phyloP scores from a whole-genome alignment of 1,139 yeast species.

The Saccharomyces hybrid region DNA sequence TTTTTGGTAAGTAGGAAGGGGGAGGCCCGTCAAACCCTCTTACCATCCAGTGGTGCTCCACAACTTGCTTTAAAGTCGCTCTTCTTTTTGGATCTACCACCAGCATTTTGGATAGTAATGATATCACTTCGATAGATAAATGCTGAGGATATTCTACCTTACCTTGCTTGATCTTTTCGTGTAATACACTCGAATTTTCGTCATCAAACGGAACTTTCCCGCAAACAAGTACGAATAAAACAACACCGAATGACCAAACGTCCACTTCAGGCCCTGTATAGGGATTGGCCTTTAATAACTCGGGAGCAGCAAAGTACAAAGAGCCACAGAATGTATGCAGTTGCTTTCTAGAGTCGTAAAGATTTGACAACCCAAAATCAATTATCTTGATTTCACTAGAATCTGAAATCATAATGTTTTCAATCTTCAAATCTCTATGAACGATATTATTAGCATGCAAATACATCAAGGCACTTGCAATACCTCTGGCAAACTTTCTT shows the following conservation, averaged over 20 bases:
- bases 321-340: constrained; percentile 95
- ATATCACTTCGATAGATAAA: constrained; percentile 70
- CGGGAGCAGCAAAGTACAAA: constrained; percentile 96
- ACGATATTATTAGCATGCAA: constrained; percentile 90
- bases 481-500: constrained; percentile 88
- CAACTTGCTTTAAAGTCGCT: constrained; percentile 69
- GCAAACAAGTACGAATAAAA: constrained; percentile 83
- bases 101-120: constrained; percentile 78
- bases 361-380: constrained; percentile 88
- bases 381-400: constrained; percentile 90
- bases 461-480: constrained; percentile 86
- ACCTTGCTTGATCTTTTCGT: constrained; percentile 88
- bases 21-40: constrained; percentile 76
- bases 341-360: constrained; percentile 62
- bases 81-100: constrained; percentile 81
- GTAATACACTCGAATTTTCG: constrained; percentile 82
- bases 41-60: constrained; percentile 89
- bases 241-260: constrained; percentile 97
- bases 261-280: constrained; percentile 96
- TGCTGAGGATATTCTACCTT: constrained; percentile 81
- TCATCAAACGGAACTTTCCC: constrained; percentile 98
- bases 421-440: constrained; percentile 92
- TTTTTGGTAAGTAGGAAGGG: constrained; percentile 60
- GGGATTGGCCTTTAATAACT: constrained; percentile 81
- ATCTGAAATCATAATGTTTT: constrained; percentile 87